These are phyloP conservation scores for Babesia ovata DNA, from an alignment of 169 alveolate species.

Conservation along the genomic window DNA sequence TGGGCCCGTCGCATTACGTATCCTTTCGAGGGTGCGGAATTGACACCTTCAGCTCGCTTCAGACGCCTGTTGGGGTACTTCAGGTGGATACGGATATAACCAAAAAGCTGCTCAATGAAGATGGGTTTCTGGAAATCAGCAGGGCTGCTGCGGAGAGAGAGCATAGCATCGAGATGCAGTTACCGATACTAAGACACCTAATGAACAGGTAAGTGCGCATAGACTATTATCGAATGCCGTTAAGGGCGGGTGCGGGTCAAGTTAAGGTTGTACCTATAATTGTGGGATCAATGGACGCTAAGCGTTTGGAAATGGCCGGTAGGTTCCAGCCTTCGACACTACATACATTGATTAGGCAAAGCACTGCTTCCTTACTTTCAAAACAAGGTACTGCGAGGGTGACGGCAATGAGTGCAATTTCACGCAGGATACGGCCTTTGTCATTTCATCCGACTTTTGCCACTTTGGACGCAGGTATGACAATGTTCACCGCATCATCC, in stretches of 20 bases:
- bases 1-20: constrained; percentile 94
- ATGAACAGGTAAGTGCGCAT: constrained; percentile 46
- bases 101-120: constrained; percentile 23
- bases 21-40: constrained; percentile 87
- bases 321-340: neutral
- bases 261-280: constrained; percentile 84
- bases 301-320: constrained; percentile 21
- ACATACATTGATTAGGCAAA: constrained; percentile 69
- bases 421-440: constrained; percentile 73
- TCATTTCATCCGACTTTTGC: constrained; percentile 91
- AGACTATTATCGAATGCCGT: neutral
- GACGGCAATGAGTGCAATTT: neutral
- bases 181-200: constrained; percentile 81
- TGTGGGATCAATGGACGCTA: constrained; percentile 75
- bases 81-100: constrained; percentile 77
- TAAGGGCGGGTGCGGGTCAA: constrained; percentile 27
- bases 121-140: constrained; percentile 67
- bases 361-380: constrained; percentile 82
- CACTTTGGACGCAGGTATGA: constrained; percentile 89
- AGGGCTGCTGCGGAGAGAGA: constrained; percentile 84
- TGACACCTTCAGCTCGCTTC: constrained; percentile 63
- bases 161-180: constrained; percentile 90
- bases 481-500: neutral
- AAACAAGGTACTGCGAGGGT: constrained; percentile 54
- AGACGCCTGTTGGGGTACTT: constrained; percentile 92